A percentile compares a stretch with the other conserved stretches of the same genome.
Evolutionary conservation across 495 filamentous ascomycete genomes (phyloP).

Genomic region (Penicillium chermesinum): DNA sequence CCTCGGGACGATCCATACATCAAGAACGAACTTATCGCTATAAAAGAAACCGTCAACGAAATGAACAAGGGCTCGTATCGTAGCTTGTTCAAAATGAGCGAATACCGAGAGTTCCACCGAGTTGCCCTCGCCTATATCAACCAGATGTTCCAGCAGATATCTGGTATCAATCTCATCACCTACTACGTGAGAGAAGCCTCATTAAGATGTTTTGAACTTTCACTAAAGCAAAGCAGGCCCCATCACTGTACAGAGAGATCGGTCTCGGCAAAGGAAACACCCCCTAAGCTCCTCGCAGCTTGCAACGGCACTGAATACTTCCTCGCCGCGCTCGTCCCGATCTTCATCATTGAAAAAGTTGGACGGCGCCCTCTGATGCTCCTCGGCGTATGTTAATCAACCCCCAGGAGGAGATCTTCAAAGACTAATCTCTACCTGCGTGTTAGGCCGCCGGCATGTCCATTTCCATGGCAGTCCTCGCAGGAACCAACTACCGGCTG

Average conservation of each 20-base stretch:
- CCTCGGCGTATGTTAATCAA: conserved; percentile 42
- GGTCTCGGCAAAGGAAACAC: conserved; percentile 39
- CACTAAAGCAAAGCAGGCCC: conserved; percentile 36
- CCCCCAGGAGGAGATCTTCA: background rate
- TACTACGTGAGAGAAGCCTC: conserved; percentile 63
- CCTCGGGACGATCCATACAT: conserved; percentile 46
- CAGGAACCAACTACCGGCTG: conserved; percentile 33
- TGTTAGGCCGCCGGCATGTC: conserved; percentile 50
- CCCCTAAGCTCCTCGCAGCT: conserved; percentile 41
- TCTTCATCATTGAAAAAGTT: conserved; percentile 58
- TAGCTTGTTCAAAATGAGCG: conserved; percentile 45
- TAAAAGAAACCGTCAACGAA: conserved; percentile 64
- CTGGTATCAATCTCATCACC: conserved; percentile 66
- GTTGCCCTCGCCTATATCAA: conserved; percentile 59
- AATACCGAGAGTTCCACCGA: conserved; percentile 62
- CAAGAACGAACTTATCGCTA: conserved; percentile 44
- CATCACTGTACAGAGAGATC: conserved; percentile 29
- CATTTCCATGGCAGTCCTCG: conserved; percentile 57
- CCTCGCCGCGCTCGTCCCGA: conserved; percentile 59
- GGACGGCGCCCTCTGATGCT: conserved; percentile 65
- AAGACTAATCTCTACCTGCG: background rate
- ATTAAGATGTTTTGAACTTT: too few species aligned
- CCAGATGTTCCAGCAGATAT: conserved; percentile 49
- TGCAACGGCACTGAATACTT: conserved; percentile 65
- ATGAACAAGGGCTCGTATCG: conserved; percentile 53